Evolutionary conservation across 2,329 filamentous ascomycete genomes (phyloP), one percentile per base, ranked within the genome.

Genomic region (Talaromyces sp.): DNA sequence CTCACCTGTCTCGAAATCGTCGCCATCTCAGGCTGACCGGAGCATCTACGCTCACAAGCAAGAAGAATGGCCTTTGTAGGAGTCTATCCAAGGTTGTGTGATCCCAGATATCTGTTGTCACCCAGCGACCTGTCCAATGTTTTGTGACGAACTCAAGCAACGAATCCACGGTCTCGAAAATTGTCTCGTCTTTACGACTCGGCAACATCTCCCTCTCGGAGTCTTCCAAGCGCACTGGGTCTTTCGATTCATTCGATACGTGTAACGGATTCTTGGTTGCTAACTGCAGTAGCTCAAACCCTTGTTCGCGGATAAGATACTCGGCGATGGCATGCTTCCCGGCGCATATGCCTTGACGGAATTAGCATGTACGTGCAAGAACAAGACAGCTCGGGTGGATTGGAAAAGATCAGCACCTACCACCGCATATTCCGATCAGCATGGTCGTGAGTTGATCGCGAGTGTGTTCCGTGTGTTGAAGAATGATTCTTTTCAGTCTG

Each of bases 311-410:
- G 69, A 93, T 87, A 9, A 99, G 86, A 76, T 96, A 97, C 63
- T 91, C 87, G 65, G 93, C 93, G 69, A 98, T 91, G 10, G 92
- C 92, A 75, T 88, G 89, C 81, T 97, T 98, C 73, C 95, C 95
- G 58, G 94, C 89, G 81, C 93, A 98, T 72, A 97, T 94, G 73
- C 91, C 93, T 95, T 73, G 31, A 31, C 60, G 73, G 65, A 72
- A 68, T 71, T 59, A 58, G 52, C 56, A 49, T 63, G 24, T 3
- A 24, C 37, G 54, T 22, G 16, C 16, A 31, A 60, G 39, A 19
- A 11, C 33, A 47, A 57, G 56, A 24, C 11, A 45, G 19, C 33
- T 52, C 14, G 37, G 11, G 10, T 14, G 16, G n/a, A 19, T 31
- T 13, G 22, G 22, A 11, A 8, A 9, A 43, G 8, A 35, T 22